These are phyloP conservation scores for Phytophthora brassicae DNA, from an alignment of 352 stramenopile species.

Conservation along the genomic window DNA sequence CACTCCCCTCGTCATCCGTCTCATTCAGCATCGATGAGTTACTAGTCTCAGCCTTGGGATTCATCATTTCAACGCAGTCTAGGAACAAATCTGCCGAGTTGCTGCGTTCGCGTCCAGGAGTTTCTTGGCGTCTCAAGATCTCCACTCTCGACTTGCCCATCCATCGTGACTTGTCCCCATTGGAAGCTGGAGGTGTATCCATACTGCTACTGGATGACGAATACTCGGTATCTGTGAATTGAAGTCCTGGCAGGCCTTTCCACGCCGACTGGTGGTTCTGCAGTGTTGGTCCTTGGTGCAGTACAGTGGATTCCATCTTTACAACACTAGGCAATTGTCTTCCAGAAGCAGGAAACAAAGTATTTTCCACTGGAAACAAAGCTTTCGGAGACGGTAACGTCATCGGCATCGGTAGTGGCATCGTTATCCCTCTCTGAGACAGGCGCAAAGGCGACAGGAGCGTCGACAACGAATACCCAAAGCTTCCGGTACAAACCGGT, in stretches of 20 bases:
- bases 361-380: constrained; percentile 31
- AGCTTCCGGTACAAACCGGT: constrained; percentile 7
- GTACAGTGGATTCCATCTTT: constrained; percentile 1
- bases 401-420: constrained; percentile 17
- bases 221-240: constrained; percentile 32
- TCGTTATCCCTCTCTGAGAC: constrained; percentile 7
- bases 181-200: constrained; percentile 1
- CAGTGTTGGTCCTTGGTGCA: constrained; percentile 30
- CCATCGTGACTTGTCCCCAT: constrained; percentile 18
- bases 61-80: constrained; percentile 75
- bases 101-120: constrained; percentile 49
- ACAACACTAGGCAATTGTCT: not conserved
- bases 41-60: constrained; percentile 27
- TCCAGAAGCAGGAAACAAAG: not conserved
- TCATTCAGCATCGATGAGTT: constrained; percentile 20
- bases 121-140: constrained; percentile 35
- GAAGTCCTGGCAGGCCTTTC: constrained; percentile 42
- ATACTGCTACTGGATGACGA: constrained; percentile 21
- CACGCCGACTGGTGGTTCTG: constrained; percentile 67
- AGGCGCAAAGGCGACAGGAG: constrained; percentile 26
- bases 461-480: constrained; percentile 6
- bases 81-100: constrained; percentile 84
- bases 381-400: constrained; percentile 17
- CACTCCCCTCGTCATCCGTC: constrained; percentile 32
- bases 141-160: constrained; percentile 54